These are phyloP conservation scores for Clausena lansium DNA, from an alignment of 345 rosid genomes.

Conservation along the genomic window DNA sequence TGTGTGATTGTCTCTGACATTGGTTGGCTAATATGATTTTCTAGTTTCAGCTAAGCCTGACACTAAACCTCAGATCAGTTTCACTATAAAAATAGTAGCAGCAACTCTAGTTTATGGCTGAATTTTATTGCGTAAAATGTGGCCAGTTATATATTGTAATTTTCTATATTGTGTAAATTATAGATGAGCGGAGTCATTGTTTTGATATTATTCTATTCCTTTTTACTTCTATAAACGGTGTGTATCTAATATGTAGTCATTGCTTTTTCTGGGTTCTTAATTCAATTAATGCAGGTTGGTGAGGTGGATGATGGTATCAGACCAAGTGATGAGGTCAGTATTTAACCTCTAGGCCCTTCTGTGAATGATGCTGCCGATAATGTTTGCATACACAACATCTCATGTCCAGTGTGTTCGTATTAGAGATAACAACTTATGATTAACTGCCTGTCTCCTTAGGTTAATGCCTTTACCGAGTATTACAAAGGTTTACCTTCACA, in stretches of 20 bases:
- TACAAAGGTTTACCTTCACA: no score
- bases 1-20: not conserved
- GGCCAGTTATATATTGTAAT: not conserved
- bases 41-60: not conserved
- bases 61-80: not conserved
- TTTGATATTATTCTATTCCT: not conserved
- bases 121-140: not conserved
- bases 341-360: not conserved
- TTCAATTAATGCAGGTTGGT: slow-evolving; percentile 36
- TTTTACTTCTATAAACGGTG: not conserved
- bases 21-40: not conserved
- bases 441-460: no score
- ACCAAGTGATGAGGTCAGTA: slow-evolving; percentile 55
- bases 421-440: no score
- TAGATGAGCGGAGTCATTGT: not conserved
- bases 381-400: not conserved
- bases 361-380: not conserved
- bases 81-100: not conserved
- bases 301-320: slow-evolving; percentile 33
- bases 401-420: not conserved
- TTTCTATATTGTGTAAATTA: not conserved
- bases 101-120: not conserved
- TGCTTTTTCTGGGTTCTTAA: not conserved
- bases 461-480: no score
- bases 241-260: not conserved